Evolutionary conservation across 1,284 basidiomycete genomes (phyloP).

Genomic region (Dichomitus squalens): DNA sequence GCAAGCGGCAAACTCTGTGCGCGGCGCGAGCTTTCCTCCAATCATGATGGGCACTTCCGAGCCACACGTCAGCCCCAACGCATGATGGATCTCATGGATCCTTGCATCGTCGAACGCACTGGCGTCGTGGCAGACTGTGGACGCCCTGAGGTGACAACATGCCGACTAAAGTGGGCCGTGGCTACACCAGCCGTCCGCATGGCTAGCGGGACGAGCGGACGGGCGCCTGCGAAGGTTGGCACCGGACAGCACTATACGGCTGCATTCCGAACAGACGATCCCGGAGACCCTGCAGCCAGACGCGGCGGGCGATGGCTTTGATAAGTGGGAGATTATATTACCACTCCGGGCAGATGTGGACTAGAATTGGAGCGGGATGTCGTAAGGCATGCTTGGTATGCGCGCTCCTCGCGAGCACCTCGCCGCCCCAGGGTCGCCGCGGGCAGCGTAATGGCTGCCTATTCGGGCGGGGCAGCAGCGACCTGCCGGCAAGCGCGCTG

Average conservation of each 20-base stretch:
- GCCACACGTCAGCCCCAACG: no score
- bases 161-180: no score
- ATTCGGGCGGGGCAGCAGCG: conserved; percentile 3
- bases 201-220: neutral
- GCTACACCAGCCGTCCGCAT: no score
- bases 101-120: no score
- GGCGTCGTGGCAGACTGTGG: no score
- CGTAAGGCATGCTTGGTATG: conserved; percentile 1
- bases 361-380: conserved; percentile 1
- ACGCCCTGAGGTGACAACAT: no score
- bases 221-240: neutral
- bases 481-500: neutral
- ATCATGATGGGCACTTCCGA: no score
- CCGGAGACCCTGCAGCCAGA: conserved; percentile 2
- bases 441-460: conserved; percentile 1
- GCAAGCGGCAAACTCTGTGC: no score
- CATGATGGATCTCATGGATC: no score
- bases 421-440: conserved; percentile 3
- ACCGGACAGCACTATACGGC: neutral
- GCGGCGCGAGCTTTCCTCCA: no score
- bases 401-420: conserved; percentile 3
- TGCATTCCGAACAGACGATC: neutral
- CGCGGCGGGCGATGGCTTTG: conserved; percentile 15
- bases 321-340: conserved; percentile 19
- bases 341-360: conserved; percentile 8